A percentile compares a stretch with the other conserved stretches of the same genome.
phyloP scores from a whole-genome alignment of 1,139 yeast genomes.

The Kazachstania sp. region DNA sequence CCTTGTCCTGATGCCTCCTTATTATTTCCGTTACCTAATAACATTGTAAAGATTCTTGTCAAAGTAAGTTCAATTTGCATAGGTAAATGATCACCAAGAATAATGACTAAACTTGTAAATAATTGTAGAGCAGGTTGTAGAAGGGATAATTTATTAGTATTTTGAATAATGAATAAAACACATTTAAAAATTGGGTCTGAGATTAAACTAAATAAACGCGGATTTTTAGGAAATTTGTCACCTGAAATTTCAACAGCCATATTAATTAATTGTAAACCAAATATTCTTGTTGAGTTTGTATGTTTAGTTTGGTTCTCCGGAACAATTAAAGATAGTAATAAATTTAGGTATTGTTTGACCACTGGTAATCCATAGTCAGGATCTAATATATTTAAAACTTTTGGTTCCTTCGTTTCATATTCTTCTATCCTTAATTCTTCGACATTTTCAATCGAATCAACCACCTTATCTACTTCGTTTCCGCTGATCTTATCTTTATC shows the following conservation, averaged over 20 bases:
- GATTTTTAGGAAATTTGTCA: constrained; percentile 52
- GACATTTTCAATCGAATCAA: not conserved
- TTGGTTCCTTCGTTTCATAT: not conserved
- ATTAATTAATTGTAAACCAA: constrained; percentile 69
- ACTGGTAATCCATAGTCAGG: constrained; percentile 33
- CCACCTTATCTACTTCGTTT: not conserved
- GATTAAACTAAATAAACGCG: constrained; percentile 56
- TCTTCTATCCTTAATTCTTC: not conserved
- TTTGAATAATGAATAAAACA: constrained; percentile 68
- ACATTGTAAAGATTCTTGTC: constrained; percentile 47
- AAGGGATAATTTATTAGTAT: constrained; percentile 55
- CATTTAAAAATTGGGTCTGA: constrained; percentile 79
- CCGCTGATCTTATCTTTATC: not conserved
- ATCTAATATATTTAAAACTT: not conserved
- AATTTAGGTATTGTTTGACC: constrained; percentile 43
- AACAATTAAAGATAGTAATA: constrained; percentile 73
- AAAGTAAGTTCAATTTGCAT: constrained; percentile 63
- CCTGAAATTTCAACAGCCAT: constrained; percentile 83
- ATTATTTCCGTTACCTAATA: constrained; percentile 33
- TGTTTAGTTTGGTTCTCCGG: constrained; percentile 79
- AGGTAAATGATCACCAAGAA: constrained; percentile 49
- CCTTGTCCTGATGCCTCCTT: constrained; percentile 7
- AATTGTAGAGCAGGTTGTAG: constrained; percentile 70
- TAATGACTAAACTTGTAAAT: constrained; percentile 57
- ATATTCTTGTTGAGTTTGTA: constrained; percentile 77